These are phyloP conservation scores for Sordariomycetes sp. DNA, from an alignment of 2,329 filamentous ascomycete species.

Conservation along the genomic window DNA sequence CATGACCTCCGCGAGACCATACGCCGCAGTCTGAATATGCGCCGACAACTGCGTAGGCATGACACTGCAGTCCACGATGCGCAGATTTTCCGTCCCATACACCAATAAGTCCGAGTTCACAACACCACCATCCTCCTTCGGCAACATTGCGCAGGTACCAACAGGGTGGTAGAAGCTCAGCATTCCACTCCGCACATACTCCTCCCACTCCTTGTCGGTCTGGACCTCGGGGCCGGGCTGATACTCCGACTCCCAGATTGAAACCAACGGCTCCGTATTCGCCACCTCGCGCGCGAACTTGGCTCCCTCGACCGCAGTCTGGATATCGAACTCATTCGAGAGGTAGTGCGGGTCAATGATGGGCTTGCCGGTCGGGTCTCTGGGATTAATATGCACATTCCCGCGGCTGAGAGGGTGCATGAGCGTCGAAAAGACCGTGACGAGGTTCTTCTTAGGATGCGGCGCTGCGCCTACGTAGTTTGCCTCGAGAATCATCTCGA, in stretches of 20 bases:
- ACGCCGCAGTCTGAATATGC: conserved; percentile 37
- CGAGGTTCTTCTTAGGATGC: conserved; percentile 14
- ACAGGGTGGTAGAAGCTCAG: conserved; percentile 26
- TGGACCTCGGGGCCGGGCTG: conserved; percentile 19
- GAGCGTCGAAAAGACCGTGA: conserved; percentile 40
- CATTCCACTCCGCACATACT: conserved; percentile 18
- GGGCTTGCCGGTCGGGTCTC: conserved; percentile 20
- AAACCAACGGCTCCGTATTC: conserved; percentile 15
- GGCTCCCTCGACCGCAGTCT: conserved; percentile 15
- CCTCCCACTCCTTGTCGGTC: conserved; percentile 18
- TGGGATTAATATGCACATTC: conserved; percentile 37
- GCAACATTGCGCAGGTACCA: conserved; percentile 33
- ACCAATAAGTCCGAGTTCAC: conserved; percentile 28
- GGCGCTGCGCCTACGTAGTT: conserved; percentile 13
- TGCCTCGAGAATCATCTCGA: conserved; percentile 16
- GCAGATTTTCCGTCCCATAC: conserved; percentile 30
- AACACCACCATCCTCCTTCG: conserved; percentile 27
- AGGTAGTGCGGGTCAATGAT: conserved; percentile 13
- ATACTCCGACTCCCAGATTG: conserved; percentile 17
- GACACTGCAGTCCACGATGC: conserved; percentile 33
- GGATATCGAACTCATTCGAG: neutral
- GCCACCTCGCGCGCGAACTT: conserved; percentile 20
- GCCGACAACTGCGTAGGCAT: conserved; percentile 31
- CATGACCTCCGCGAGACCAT: conserved; percentile 37
- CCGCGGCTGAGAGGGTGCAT: conserved; percentile 50